These are phyloP conservation scores for Liquidambar formosana DNA, from an alignment of 164 flowering plant genomes.

Conservation along the genomic window DNA sequence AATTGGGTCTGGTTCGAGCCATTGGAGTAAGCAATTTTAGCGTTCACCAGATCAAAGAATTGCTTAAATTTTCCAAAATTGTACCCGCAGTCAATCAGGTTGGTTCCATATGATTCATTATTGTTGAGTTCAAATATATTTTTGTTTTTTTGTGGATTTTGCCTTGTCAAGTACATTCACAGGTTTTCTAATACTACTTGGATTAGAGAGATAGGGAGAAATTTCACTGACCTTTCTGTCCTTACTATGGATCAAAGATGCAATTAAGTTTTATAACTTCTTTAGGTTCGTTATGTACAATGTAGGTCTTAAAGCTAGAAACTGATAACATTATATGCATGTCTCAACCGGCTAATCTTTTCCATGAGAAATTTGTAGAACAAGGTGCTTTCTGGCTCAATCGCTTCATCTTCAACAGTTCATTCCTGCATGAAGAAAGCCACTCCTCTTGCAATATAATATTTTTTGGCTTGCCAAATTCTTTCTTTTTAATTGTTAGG, in stretches of 20 bases:
- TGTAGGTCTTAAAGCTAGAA: background rate
- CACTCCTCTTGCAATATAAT: background rate
- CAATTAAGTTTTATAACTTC: background rate
- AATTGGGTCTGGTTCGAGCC: slow-evolving; percentile 65
- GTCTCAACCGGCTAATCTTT: background rate
- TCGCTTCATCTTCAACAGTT: background rate
- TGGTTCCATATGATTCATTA: background rate
- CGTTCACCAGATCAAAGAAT: slow-evolving; percentile 60
- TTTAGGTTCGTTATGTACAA: background rate
- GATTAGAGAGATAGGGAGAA: background rate
- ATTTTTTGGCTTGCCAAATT: background rate
- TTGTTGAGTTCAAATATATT: background rate
- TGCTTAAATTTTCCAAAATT: slow-evolving; percentile 70
- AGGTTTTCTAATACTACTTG: background rate
- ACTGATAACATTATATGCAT: background rate
- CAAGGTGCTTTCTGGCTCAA: background rate
- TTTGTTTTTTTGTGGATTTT: background rate
- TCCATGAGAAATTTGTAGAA: background rate
- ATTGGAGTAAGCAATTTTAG: slow-evolving; percentile 84
- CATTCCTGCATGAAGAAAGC: background rate
- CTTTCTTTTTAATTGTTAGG: background rate
- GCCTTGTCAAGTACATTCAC: background rate
- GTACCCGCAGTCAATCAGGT: slow-evolving; percentile 89
- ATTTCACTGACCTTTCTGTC: background rate
- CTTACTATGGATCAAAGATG: background rate